These are phyloP conservation scores for Triadica sebifera DNA, from an alignment of 345 rosid genomes.

Conservation along the genomic window DNA sequence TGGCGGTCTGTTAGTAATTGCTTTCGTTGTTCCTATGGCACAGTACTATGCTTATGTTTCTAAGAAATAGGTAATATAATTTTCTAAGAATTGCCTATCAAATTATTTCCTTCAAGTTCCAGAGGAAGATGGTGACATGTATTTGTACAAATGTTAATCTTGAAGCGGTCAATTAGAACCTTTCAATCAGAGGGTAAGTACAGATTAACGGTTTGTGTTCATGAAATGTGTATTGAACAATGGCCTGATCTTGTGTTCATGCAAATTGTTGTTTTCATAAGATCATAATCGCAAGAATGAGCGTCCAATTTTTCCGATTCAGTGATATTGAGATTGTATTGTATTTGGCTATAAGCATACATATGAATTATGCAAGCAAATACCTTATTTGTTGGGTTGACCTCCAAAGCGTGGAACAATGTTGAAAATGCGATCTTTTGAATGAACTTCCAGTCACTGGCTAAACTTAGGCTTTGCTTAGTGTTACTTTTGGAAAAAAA, in stretches of 20 bases:
- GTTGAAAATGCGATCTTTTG: neutral
- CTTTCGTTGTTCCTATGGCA: conserved; percentile 96
- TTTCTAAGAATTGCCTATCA: conserved; percentile 11
- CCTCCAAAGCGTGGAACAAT: neutral
- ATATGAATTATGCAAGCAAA: too few species aligned
- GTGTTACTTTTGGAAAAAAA: too few species aligned
- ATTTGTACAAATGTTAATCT: conserved; percentile 36
- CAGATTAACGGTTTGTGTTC: conserved; percentile 11
- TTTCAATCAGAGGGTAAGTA: conserved; percentile 16
- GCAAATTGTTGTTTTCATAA: neutral
- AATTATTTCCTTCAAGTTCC: conserved; percentile 15
- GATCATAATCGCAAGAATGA: neutral
- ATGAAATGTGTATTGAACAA: conserved; percentile 4
- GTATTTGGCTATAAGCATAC: too few species aligned
- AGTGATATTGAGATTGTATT: neutral
- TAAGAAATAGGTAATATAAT: conserved; percentile 43
- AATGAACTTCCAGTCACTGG: conserved; percentile 8
- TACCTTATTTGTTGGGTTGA: too few species aligned
- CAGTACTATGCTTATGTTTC: conserved; percentile 94
- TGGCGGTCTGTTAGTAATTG: conserved; percentile 87
- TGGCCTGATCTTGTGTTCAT: conserved; percentile 1
- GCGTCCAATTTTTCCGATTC: neutral
- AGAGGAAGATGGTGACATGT: conserved; percentile 8
- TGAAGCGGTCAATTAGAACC: conserved; percentile 29
- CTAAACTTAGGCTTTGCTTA: conserved; percentile 8